phyloP scores from a whole-genome alignment of 352 stramenopile genomes.

The Lagenidium sp. region DNA sequence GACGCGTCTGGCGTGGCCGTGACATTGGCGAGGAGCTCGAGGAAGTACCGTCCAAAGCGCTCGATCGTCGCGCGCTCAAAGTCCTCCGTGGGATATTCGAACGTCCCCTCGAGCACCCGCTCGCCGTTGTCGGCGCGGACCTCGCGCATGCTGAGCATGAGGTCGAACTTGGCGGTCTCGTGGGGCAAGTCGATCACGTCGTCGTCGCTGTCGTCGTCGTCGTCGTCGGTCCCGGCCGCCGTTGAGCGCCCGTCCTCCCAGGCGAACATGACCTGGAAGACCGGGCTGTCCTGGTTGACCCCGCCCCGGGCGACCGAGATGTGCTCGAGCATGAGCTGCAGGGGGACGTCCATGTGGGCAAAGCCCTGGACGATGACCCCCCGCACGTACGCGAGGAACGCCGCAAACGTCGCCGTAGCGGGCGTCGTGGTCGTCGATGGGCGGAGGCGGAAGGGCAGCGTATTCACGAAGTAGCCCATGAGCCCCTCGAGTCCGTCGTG shows the following conservation, averaged over 20 bases:
- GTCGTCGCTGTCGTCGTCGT: constrained; percentile 12
- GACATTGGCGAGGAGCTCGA: constrained; percentile 24
- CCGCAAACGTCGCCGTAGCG: constrained; percentile 15
- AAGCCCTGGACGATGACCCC: constrained; percentile 30
- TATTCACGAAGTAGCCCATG: constrained; percentile 58
- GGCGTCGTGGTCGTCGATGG: too few relatives aligned
- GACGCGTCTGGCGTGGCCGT: constrained; percentile 3
- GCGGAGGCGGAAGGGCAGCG: constrained; percentile 33
- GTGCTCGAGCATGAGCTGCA: constrained; percentile 41
- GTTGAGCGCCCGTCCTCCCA: constrained; percentile 17
- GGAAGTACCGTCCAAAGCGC: constrained; percentile 31
- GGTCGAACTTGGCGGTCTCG: constrained; percentile 42
- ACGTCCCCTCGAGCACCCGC: constrained; percentile 28
- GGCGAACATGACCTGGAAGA: constrained; percentile 55
- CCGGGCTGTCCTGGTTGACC: constrained; percentile 4
- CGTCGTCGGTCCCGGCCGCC: neutral
- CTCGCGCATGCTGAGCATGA: constrained; percentile 50
- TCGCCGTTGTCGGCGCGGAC: neutral
- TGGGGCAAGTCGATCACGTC: constrained; percentile 19
- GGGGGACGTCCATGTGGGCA: constrained; percentile 36
- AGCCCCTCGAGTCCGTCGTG: constrained; percentile 17
- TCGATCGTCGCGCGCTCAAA: constrained; percentile 27
- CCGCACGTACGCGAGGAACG: constrained; percentile 26
- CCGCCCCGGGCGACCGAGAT: constrained; percentile 1
- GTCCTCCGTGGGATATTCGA: constrained; percentile 27